Base-by-base conservation (phyloP, 768 basidiomycete genomes). In the Podaxis pistillaris region DNA sequence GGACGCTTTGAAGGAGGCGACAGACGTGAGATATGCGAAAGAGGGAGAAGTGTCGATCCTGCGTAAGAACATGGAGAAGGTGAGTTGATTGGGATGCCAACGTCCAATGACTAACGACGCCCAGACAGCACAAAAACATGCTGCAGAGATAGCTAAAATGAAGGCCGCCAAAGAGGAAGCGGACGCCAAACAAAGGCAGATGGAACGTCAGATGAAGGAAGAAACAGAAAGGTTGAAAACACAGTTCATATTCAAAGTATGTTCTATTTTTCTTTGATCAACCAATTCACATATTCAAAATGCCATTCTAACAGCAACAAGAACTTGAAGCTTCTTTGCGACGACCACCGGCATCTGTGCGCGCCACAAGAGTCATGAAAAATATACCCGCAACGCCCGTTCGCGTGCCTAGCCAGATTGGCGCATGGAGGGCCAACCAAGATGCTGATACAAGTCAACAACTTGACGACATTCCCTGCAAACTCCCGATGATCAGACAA, bases 11-110 rank as follows among this genome's bases (percentile, higher is more conserved):
- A 76, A 81, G 63, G 76, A 77, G 41, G 84, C 84, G 2, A 71
- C 76, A 53, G 81, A 85, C 52, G 78, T 75, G 7, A 85, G 80
- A 63, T 77, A 84, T 44, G 73, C 78, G 36, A 90, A 86, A 68
- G 86, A 89, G 33, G 91, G 91, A 4, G 90, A 93, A 75, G 88
- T 88, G 5, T 79, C 79, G 15, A 83, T 88, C 44, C 70, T 93
- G 56, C 78, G 90, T 66, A 84, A 83, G 65, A 81, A 73, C n/a
- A 81, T 89, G 9, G 87, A 90, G 66, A 88, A 87, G 80, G 91
- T 88, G 67, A 56, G 66, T 52, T 24, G 4, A 13, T 22, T 28
- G 8, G 44, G 26, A 61, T 46, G 24, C 47, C 37, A 7, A 41
- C 8, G 37, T 54, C 44, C 60, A 46, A n/a, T 61, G 24, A 60